Percentiles rank a stretch among this genome's conserved stretches.
These are phyloP conservation scores for Delphinella strobiligena DNA, from an alignment of 2,329 filamentous ascomycete species.

Conservation along the genomic window DNA sequence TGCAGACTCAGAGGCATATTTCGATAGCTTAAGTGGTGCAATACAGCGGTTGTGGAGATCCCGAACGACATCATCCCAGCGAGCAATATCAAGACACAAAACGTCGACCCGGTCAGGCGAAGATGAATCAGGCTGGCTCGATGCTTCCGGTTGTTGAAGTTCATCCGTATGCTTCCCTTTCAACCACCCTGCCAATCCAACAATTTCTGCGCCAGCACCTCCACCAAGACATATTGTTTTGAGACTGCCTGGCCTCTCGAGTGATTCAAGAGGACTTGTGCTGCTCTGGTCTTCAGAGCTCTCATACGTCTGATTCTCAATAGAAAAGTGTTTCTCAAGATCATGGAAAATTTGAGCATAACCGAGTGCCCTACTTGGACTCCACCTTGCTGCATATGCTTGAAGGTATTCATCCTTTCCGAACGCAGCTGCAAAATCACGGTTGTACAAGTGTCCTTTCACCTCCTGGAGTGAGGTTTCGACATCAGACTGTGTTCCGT, in stretches of 20 bases:
- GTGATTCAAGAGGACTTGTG: too few relatives aligned
- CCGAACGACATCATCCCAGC: constrained; percentile 55
- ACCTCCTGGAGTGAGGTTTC: constrained; percentile 59
- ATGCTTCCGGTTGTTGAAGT: too few relatives aligned
- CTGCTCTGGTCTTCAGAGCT: constrained; percentile 10
- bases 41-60: constrained; percentile 48
- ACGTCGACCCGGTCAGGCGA: too few relatives aligned
- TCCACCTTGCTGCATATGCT: constrained; percentile 85
- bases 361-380: constrained; percentile 69
- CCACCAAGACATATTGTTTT: constrained; percentile 49
- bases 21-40: constrained; percentile 32
- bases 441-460: constrained; percentile 73
- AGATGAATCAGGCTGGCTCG: too few relatives aligned
- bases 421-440: constrained; percentile 77
- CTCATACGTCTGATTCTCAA: neutral
- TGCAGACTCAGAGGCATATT: constrained; percentile 35
- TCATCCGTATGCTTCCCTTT: constrained; percentile 17
- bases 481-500: constrained; percentile 31
- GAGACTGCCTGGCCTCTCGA: constrained; percentile 1
- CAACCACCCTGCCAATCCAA: constrained; percentile 46
- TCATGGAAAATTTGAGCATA: constrained; percentile 53
- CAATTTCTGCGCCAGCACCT: constrained; percentile 55
- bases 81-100: constrained; percentile 67
- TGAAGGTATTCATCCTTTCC: constrained; percentile 57
- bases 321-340: constrained; percentile 14